Evolutionary conservation across 257 asterid genomes (phyloP).

Genomic region (Lavandula angustifolia): DNA sequence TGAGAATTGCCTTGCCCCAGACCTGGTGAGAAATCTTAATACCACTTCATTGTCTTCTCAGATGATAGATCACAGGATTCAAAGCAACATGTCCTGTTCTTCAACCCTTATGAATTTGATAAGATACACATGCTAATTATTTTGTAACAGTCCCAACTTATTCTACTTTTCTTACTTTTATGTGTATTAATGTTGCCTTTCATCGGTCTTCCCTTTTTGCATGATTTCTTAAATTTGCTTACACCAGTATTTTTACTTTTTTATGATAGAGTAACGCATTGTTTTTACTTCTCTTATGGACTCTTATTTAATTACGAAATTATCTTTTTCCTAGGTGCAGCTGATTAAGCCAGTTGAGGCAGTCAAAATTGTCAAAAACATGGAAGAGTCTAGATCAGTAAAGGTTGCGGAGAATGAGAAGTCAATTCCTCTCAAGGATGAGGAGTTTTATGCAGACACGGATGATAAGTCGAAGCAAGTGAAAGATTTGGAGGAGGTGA

Average conservation of each 20-base stretch:
- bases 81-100: conserved; percentile 10
- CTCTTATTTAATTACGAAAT: conserved; percentile 11
- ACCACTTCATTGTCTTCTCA: conserved; percentile 8
- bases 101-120: conserved; percentile 17
- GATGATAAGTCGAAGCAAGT: conserved; percentile 36
- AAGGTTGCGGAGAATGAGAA: conserved; percentile 40
- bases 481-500: conserved; percentile 44
- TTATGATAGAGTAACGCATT: not conserved
- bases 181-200: not conserved
- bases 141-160: not conserved
- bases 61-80: conserved; percentile 21
- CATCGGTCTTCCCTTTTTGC: conserved; percentile 3
- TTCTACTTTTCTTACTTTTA: not conserved
- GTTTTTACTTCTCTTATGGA: not conserved
- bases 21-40: conserved; percentile 42
- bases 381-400: conserved; percentile 41
- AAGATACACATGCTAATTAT: conserved; percentile 8
- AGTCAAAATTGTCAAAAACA: conserved; percentile 38
- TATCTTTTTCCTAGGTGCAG: conserved; percentile 37
- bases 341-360: conserved; percentile 42
- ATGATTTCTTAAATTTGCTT: not conserved
- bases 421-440: conserved; percentile 37
- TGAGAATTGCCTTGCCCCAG: conserved; percentile 50
- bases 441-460: conserved; percentile 33
- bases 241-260: not conserved